phyloP scores from a whole-genome alignment of 1,284 basidiomycete species.

The Hortiboletus rubellus region DNA sequence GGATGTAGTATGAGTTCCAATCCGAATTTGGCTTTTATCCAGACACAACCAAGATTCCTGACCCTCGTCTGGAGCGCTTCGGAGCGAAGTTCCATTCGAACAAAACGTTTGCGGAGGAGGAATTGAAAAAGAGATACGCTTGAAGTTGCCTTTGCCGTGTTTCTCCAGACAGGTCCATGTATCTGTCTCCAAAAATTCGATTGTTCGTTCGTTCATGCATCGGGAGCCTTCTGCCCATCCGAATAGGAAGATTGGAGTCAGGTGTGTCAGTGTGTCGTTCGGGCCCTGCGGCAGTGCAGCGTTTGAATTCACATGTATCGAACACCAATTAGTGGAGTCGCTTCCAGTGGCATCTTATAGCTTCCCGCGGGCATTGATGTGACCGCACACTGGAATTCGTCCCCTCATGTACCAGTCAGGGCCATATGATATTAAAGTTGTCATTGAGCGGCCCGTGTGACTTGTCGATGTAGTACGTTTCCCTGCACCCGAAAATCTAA shows the following conservation, averaged over 20 bases:
- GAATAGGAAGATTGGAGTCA: neutral
- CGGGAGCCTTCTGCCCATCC: neutral
- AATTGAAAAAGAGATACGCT: conserved; percentile 24
- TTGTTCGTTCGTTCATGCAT: neutral
- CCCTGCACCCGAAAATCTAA: too few species aligned
- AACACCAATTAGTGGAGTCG: too few species aligned
- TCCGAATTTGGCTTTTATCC: conserved; percentile 32
- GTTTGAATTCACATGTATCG: too few species aligned
- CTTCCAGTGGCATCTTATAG: too few species aligned
- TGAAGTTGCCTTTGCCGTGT: neutral
- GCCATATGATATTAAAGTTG: too few species aligned
- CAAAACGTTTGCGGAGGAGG: conserved; percentile 23
- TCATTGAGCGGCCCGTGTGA: too few species aligned
- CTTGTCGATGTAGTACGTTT: too few species aligned
- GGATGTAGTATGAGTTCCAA: conserved; percentile 27
- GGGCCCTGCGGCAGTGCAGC: too few species aligned
- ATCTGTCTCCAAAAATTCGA: neutral
- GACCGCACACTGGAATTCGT: too few species aligned
- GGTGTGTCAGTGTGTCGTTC: neutral
- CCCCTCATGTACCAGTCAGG: too few species aligned
- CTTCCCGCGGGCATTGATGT: too few species aligned
- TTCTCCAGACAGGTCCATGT: neutral
- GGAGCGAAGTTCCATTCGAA: conserved; percentile 34
- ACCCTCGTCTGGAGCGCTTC: conserved; percentile 28
- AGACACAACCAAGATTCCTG: conserved; percentile 20